Percentiles rank a stretch among this genome's conserved stretches.
Evolutionary conservation across 306 rosid species (phyloP).

Genomic region (Elaeagnus macrophylla): DNA sequence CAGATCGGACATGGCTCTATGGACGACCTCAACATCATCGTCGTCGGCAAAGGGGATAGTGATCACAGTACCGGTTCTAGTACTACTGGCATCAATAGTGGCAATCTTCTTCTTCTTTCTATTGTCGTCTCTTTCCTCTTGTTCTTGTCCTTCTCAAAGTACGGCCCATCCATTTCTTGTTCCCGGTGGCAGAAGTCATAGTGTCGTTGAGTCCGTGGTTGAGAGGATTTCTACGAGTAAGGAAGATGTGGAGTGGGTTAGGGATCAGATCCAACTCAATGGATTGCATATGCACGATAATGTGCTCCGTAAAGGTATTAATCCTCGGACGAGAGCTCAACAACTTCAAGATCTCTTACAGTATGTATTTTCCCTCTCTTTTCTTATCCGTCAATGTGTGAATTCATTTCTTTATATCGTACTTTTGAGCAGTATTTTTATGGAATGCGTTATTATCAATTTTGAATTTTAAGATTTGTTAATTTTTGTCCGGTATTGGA

Average conservation of each 20-base stretch:
- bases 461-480: not conserved
- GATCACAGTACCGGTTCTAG: slow-evolving; percentile 52
- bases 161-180: not conserved
- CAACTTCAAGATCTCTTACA: slow-evolving; percentile 75
- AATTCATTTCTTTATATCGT: not conserved
- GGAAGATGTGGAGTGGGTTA: slow-evolving; percentile 84
- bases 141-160: slow-evolving; percentile 43
- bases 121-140: slow-evolving; percentile 64
- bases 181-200: slow-evolving; percentile 1
- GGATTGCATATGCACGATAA: slow-evolving; percentile 83
- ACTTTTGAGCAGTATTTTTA: not conserved
- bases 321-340: slow-evolving; percentile 73
- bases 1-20: slow-evolving; percentile 36
- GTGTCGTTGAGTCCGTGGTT: slow-evolving; percentile 4
- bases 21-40: slow-evolving; percentile 23
- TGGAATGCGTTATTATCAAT: not conserved
- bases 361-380: slow-evolving; percentile 28
- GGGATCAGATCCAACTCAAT: slow-evolving; percentile 61
- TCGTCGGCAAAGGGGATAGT: slow-evolving; percentile 63
- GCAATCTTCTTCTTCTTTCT: slow-evolving; percentile 59
- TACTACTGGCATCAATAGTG: slow-evolving; percentile 47
- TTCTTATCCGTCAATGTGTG: not conserved
- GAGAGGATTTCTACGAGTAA: slow-evolving; percentile 30
- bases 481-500: not conserved
- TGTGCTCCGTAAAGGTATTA: slow-evolving; percentile 84